Evolutionary conservation across 1,284 basidiomycete genomes (phyloP), one percentile per base, ranked within the genome.

Genomic region (Leccinum huronense): DNA sequence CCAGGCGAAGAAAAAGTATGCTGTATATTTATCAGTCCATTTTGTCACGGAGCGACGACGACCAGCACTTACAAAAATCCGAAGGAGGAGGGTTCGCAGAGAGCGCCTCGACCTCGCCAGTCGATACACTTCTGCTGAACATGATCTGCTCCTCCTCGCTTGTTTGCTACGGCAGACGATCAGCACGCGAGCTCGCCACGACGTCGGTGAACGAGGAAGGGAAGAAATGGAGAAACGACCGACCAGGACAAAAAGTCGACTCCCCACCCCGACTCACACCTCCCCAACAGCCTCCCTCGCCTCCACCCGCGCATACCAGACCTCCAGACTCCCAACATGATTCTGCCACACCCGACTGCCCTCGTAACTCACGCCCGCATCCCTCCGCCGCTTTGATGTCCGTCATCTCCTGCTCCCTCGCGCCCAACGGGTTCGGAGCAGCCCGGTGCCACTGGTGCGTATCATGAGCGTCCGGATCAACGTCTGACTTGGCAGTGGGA

Each of bases 1-100:
- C 88, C 88, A 93, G 1, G 87, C 86, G 71, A 91, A 91, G 73
- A 95, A 84, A 7, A 87, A 86, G 75, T 86, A 95, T 57, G 81
- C 86, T 82, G 80, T 16, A 16, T 10, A 11, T 48, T 48, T 59
- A 19, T 65, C 16, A 62, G 53, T 34, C 33, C 31, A 40, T 40
- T 16, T 34, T 16, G 3, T 53, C 19, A 56, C 70, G 10, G 65
- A 62, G 61, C 65, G 63, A 60, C 14, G 34, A n/a, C 19, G 33
- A 56, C 27, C 27, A 36, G 51, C 6, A 70, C 80, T 57, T 70
- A 83, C 84, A 77, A 57, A 84, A 82, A 36, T 89, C 84, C 13
- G 82, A 81, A 23, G 73, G 60, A 11, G 89, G 88, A 55, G 92
- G 74, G 4, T 77, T 72, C 6, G 78, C 73, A 1, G 80, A 76